phyloP scores from a whole-genome alignment of 108 stramenopile genomes.

The Fistulifera pelliculosa region DNA sequence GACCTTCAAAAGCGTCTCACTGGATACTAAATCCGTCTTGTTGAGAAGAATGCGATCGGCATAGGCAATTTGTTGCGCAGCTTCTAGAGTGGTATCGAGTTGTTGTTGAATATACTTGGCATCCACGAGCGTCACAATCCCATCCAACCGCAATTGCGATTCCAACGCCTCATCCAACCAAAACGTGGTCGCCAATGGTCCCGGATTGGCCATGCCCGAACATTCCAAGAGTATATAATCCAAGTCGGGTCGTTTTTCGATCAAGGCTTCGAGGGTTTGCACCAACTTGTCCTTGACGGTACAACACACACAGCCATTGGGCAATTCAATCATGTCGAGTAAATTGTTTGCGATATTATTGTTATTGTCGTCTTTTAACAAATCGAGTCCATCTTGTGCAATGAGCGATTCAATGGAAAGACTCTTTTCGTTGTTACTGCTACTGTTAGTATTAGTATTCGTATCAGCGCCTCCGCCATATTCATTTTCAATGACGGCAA shows the following conservation, averaged over 20 bases:
- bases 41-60: slow-evolving; percentile 82
- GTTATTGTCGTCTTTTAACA: slow-evolving; percentile 5
- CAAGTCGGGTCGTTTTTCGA: slow-evolving; percentile 50
- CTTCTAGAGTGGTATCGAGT: slow-evolving; percentile 64
- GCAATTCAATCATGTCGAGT: slow-evolving; percentile 78
- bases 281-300: slow-evolving; percentile 86
- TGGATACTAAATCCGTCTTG: slow-evolving; percentile 63
- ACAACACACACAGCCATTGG: slow-evolving; percentile 88
- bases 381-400: slow-evolving; percentile 48
- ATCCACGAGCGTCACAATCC: slow-evolving; percentile 74
- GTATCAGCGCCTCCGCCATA: slow-evolving; percentile 79
- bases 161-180: slow-evolving; percentile 84
- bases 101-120: slow-evolving; percentile 53
- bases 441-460: slow-evolving; percentile 75
- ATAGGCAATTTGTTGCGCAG: slow-evolving; percentile 83
- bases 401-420: slow-evolving; percentile 66
- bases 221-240: slow-evolving; percentile 89
- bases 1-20: slow-evolving; percentile 22
- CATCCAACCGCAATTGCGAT: slow-evolving; percentile 69
- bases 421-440: slow-evolving; percentile 86
- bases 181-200: slow-evolving; percentile 77
- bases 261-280: slow-evolving; percentile 54
- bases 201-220: slow-evolving; percentile 86
- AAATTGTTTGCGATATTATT: not conserved
- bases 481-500: slow-evolving; percentile 89